Base-by-base conservation (phyloP, 345 rosid species). In the Syzygium oleosum region DNA sequence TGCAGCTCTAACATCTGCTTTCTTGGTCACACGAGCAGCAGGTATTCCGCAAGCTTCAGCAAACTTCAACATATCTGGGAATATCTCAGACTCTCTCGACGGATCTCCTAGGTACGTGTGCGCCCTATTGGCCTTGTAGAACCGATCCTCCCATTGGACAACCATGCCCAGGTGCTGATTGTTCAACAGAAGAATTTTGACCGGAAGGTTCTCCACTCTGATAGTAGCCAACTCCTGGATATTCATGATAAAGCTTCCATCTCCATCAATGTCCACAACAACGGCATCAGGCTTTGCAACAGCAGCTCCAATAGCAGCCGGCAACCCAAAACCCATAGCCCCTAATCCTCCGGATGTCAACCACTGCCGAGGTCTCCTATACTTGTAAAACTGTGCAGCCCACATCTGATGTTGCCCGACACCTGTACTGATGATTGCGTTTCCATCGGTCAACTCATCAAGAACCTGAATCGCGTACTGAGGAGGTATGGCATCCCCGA, bases 351-450 rank as follows among this genome's bases (percentile, higher is more conserved):
- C 97, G 7, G 99, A 97, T 2, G 99, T 93, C 89, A 97, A 73
- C 99, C 98, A 98, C 87, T 97, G 99, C 52, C 96, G 95, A 27
- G 99, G 97, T 85, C 90, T 97, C 87, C 90, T 93, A 88, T 96
- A 98, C 89, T 95, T 98, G 94, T 98, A 98, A 89, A 94, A 97
- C 87, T 98, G 99, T n/a, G 99, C 99, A 34, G 99, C 98, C 99
- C 98, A 98, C 99, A 98, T 98, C 85, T 98, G 99, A 93, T 98
- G 99, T 86, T 98, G 99, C 25, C 99, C 99, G 29, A 97, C 99
- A 86, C 99, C 98, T 6, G 99, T 98, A 73, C 98, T 96, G 25
- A 98, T 86, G 80, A 98, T 97, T 0, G 99, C 99, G 59, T 96
- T 92, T 80, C 99, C 98, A 16, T 89, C 87, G 2, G 99, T 97